A percentile compares a stretch with the other conserved stretches of the same genome.
Evolutionary conservation across 1,284 basidiomycete genomes (phyloP).

Genomic region (Xanthoconium separans): DNA sequence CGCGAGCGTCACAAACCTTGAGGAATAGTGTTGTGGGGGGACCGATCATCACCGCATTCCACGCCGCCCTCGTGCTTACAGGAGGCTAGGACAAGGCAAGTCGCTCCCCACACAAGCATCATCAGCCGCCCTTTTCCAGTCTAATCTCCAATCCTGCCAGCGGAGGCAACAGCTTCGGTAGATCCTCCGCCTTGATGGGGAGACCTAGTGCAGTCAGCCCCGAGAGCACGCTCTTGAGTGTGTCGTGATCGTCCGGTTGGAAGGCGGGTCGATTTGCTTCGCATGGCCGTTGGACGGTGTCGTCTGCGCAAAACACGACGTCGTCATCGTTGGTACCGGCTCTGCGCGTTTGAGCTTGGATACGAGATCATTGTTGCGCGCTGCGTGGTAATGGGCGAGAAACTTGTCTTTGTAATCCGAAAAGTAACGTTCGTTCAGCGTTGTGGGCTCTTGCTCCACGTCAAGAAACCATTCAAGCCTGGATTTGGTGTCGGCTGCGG

Average conservation of each 20-base stretch:
- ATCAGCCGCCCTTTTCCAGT: constrained; percentile 54
- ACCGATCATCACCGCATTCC: constrained; percentile 54
- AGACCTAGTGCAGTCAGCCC: too few species aligned
- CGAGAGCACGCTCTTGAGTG: too few species aligned
- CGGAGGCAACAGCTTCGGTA: too few species aligned
- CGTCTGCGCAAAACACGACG: too few species aligned
- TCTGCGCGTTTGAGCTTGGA: background rate
- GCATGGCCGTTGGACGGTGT: too few species aligned
- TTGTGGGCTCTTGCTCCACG: background rate
- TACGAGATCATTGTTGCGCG: background rate
- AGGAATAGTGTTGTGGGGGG: background rate
- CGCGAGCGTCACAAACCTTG: background rate
- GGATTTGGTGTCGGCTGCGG: background rate
- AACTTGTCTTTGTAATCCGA: background rate
- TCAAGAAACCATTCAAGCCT: background rate
- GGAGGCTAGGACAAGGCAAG: constrained; percentile 64
- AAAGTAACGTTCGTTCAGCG: background rate
- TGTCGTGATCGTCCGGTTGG: too few species aligned
- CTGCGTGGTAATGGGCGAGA: background rate
- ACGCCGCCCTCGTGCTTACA: constrained; percentile 62
- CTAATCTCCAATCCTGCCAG: constrained; percentile 55
- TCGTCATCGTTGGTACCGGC: too few species aligned
- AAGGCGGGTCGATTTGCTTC: too few species aligned
- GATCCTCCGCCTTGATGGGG: too few species aligned
- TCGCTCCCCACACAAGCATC: constrained; percentile 48